A percentile compares a stretch with the other conserved stretches of the same genome.
Evolutionary conservation across 768 basidiomycete species (phyloP).

Genomic region (Fomitopsis serialis): DNA sequence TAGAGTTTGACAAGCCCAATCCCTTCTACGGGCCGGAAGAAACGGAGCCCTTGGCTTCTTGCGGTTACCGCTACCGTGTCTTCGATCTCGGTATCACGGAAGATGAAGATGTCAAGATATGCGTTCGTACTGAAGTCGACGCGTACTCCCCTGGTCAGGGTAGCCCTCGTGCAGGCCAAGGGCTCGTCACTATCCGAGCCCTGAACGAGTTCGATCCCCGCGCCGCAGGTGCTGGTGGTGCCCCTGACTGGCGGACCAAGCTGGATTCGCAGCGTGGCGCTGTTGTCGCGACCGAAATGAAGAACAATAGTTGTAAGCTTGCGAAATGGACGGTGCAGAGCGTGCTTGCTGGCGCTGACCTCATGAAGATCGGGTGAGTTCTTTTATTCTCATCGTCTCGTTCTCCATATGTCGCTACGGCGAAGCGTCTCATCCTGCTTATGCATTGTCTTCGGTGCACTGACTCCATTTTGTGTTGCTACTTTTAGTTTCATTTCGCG

Average conservation of each 20-base stretch:
- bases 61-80: constrained; percentile 92
- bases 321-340: constrained; percentile 97
- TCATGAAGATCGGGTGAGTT: constrained; percentile 94
- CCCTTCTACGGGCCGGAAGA: constrained; percentile 95
- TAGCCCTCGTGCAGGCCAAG: constrained; percentile 63
- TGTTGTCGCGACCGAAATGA: constrained; percentile 99
- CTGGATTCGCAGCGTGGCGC: constrained; percentile 95
- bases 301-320: constrained; percentile 97
- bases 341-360: constrained; percentile 89
- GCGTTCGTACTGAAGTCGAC: constrained; percentile 95
- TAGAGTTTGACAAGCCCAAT: constrained; percentile 82
- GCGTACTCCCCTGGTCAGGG: constrained; percentile 66
- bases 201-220: constrained; percentile 96
- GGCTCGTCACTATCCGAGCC: constrained; percentile 86
- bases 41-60: constrained; percentile 91
- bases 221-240: constrained; percentile 85
- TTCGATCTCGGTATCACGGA: constrained; percentile 90
- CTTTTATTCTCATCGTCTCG: constrained; percentile 8
- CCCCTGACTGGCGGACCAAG: constrained; percentile 98
- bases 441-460: no score
- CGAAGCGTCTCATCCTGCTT: no score
- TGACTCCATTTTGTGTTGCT: constrained; percentile 2
- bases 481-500: constrained; percentile 84
- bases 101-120: constrained; percentile 87
- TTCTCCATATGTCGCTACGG: not conserved